Evolutionary conservation across 805 yeast species (phyloP).

Genomic region (Clavispora fructus): DNA sequence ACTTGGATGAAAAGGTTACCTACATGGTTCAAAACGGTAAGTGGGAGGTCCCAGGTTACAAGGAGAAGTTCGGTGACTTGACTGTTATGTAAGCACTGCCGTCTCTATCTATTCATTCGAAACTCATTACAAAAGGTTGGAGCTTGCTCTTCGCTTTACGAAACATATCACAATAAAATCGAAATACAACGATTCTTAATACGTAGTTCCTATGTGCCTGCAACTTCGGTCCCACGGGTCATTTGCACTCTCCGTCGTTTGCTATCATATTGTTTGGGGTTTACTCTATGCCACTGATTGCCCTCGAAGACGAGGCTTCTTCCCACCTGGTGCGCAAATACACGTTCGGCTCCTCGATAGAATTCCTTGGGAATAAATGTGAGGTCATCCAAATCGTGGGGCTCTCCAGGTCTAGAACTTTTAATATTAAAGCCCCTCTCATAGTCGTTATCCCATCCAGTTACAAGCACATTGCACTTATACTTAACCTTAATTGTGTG

Average conservation of each 20-base stretch:
- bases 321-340: background rate
- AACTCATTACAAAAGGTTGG: conserved; percentile 1
- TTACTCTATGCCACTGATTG: background rate
- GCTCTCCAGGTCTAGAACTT: background rate
- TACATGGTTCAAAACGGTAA: conserved; percentile 95
- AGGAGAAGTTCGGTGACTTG: conserved; percentile 96
- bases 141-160: background rate
- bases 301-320: background rate
- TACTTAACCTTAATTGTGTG: conserved; percentile 12
- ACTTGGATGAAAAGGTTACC: conserved; percentile 90
- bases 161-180: background rate
- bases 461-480: conserved; percentile 24
- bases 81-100: conserved; percentile 68
- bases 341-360: background rate
- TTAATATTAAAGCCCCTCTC: conserved; percentile 26
- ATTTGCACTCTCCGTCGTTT: background rate
- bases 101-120: conserved; percentile 1
- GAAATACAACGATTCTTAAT: background rate
- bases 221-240: background rate
- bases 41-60: conserved; percentile 98
- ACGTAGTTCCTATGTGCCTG: background rate
- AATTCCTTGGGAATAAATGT: conserved; percentile 9
- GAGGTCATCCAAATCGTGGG: conserved; percentile 1
- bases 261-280: background rate
- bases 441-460: conserved; percentile 23